phyloP scores from a whole-genome alignment of 148 eudicot species.

The Limonium bicolor region DNA sequence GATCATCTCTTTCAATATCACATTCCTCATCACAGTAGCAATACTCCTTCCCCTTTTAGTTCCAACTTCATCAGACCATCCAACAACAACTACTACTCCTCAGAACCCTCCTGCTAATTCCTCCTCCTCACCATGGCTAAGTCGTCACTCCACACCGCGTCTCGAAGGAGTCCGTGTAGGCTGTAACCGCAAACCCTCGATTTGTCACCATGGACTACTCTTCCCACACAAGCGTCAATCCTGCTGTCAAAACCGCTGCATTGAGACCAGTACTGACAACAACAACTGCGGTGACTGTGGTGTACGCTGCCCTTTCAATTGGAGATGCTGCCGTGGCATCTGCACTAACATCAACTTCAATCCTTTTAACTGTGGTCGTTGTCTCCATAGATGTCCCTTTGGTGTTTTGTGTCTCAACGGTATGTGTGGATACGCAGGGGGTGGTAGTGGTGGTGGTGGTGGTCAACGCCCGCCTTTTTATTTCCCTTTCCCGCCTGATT shows the following conservation, averaged over 20 bases:
- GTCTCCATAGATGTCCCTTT: conserved; percentile 29
- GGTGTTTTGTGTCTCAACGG: conserved; percentile 38
- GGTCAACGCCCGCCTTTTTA: too few species aligned
- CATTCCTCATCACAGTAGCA: too few species aligned
- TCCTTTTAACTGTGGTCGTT: conserved; percentile 59
- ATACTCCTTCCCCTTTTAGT: too few species aligned
- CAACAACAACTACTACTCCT: too few species aligned
- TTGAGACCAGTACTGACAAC: conserved; percentile 32
- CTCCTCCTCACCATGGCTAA: too few species aligned
- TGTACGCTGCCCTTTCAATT: conserved; percentile 47
- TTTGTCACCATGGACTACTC: conserved; percentile 30
- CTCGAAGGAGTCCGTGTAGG: too few species aligned
- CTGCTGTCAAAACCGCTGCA: conserved; percentile 58
- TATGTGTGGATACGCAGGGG: conserved; percentile 65
- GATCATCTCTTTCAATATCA: too few species aligned
- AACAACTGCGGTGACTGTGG: conserved; percentile 76
- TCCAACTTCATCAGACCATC: too few species aligned
- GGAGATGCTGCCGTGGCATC: conserved; percentile 55
- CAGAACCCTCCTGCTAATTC: too few species aligned
- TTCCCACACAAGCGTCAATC: conserved; percentile 13
- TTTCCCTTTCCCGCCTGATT: conserved; percentile 15
- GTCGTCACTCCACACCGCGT: too few species aligned
- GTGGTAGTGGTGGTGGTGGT: too few species aligned
- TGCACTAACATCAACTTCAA: conserved; percentile 32
- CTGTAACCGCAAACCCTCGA: too few species aligned